Base-by-base conservation (phyloP, 768 basidiomycete species). In the Psilocybe azurescens region DNA sequence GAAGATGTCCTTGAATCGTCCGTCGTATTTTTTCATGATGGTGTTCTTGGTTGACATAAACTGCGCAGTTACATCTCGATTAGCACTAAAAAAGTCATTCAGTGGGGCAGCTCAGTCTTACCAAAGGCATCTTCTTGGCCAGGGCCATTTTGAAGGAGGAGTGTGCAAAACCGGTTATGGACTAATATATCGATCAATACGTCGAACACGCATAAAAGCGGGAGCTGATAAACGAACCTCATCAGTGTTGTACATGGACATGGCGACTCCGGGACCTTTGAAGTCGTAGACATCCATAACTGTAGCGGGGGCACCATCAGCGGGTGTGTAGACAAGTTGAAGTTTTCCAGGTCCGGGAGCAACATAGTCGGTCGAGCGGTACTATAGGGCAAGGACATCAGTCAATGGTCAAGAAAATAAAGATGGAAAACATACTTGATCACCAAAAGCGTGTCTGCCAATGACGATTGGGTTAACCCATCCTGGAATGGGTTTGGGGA, bases 21-120 rank as follows among this genome's bases (percentile, higher is more conserved):
- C 97, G 71, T 99, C 97, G 75, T 99, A 99, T 73, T 90, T 95
- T 81, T 99, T 97, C 72, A 97, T 72, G 77, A 97, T 96, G 24
- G 94, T 97, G 79, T 97, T 99, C 82, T 99, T 98, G 46, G 97
- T 99, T 10, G 94, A 95, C 92, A 99, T 87, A 84, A 96, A 98
- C 88, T 93, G 56, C 20, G 28, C 51, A 20, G 13, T 44, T n/a
- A 55, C 62, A 49, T 56, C 14, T 24, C 24, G 3, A 16, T 56
- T 36, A 62, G 52, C 14, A 32, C 46, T 18, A 5, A n/a, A 11
- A 10, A 41, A 11, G 0, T 0, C 3, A 10, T 7, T 6, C 10
- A 44, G 14, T 1, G 36, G 33, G 18, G 3, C 5, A 18, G 24
- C 11, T 4, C 4, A 0, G 7, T 57, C 71, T 55, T 66, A 89